Percentiles rank a stretch among this genome's conserved stretches.
These are phyloP conservation scores for Hydnum rufescens DNA, from an alignment of 768 basidiomycete species.

Conservation along the genomic window DNA sequence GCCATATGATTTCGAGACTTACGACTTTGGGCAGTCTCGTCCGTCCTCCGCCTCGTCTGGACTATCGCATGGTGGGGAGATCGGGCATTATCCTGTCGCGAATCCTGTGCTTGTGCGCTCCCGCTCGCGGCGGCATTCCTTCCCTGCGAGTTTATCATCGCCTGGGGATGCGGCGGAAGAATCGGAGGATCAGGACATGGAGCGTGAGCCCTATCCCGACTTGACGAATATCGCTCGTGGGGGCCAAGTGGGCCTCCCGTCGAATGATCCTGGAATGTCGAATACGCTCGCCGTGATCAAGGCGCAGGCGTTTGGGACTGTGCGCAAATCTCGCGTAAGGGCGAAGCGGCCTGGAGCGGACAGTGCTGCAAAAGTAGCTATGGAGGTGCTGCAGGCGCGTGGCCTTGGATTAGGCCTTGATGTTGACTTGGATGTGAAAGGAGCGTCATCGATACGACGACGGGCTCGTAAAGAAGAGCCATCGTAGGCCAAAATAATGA, in stretches of 20 bases:
- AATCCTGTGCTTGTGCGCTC: not conserved
- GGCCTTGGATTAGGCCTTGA: slow-evolving; percentile 39
- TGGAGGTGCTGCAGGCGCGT: slow-evolving; percentile 64
- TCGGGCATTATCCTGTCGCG: not conserved
- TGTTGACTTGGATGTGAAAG: not conserved
- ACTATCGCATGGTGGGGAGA: not conserved
- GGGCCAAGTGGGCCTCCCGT: not conserved
- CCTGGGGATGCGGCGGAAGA: not conserved
- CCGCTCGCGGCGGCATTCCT: not conserved
- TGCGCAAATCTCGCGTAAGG: slow-evolving; percentile 57
- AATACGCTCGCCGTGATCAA: slow-evolving; percentile 80
- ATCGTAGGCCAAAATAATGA: no score
- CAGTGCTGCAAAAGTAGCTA: slow-evolving; percentile 48
- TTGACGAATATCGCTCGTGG: no score
- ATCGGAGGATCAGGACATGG: not conserved
- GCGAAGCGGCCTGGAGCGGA: slow-evolving; percentile 48
- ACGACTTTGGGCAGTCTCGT: not conserved
- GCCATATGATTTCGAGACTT: not conserved
- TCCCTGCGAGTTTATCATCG: not conserved
- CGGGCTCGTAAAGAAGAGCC: no score
- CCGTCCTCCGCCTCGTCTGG: not conserved
- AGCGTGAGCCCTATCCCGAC: not conserved
- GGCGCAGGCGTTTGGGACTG: slow-evolving; percentile 72
- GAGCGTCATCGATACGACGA: no score
- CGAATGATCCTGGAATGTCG: slow-evolving; percentile 24